Conservation (phyloP, 2,329 filamentous ascomycete genomes). For the Nakataea oryzae region DNA sequence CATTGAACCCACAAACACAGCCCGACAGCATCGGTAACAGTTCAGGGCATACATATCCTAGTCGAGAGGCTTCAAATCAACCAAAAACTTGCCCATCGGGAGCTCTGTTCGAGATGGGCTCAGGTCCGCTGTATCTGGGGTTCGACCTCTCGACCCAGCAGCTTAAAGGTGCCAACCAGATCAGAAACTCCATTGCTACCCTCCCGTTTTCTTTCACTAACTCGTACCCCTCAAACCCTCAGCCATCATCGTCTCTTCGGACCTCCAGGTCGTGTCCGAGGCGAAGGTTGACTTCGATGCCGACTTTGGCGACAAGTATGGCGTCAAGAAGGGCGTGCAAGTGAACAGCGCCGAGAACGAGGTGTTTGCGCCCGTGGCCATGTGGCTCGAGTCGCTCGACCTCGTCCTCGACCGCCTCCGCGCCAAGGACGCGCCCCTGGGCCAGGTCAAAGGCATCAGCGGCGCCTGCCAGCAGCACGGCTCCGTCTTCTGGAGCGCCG, state of each 20-base stretch:
- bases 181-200: background rate
- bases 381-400: slow-evolving; percentile 92
- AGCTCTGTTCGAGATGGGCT: slow-evolving; percentile 2
- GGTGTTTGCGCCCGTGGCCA: slow-evolving; percentile 82
- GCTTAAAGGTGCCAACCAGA: slow-evolving; percentile 57
- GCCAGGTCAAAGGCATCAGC: slow-evolving; percentile 68
- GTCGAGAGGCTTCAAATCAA: background rate
- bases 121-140: slow-evolving; percentile 67
- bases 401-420: slow-evolving; percentile 67
- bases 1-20: background rate
- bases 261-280: slow-evolving; percentile 70
- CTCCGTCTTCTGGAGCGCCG: slow-evolving; percentile 80
- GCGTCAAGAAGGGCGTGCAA: slow-evolving; percentile 78
- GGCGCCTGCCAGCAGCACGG: slow-evolving; percentile 96
- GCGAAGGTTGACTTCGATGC: slow-evolving; percentile 93
- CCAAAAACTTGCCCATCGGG: background rate
- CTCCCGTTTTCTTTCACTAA: background rate
- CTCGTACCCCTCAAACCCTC: slow-evolving; percentile 3
- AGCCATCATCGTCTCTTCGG: slow-evolving; percentile 77
- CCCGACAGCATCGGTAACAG: background rate
- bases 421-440: slow-evolving; percentile 60
- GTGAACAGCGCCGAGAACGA: slow-evolving; percentile 74
- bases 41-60: background rate
- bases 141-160: slow-evolving; percentile 97
- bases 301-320: slow-evolving; percentile 64